phyloP scores from a whole-genome alignment of 208 protist species.

The Kentomonas sorsogonicus region DNA sequence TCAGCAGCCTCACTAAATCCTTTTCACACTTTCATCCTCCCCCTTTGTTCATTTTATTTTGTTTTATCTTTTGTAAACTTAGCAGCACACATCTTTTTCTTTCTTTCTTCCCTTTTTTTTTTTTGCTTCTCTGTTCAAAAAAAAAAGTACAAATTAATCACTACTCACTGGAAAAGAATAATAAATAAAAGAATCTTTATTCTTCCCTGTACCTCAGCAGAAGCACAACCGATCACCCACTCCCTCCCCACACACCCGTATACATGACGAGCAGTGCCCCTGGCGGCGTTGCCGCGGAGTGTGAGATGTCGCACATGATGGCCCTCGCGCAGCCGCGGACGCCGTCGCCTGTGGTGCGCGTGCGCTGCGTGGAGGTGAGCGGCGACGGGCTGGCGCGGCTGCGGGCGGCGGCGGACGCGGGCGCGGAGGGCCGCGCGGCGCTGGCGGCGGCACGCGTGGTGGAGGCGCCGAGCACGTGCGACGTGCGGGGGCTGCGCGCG shows the following conservation, averaged over 20 bases:
- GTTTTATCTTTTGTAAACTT: not conserved
- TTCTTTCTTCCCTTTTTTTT: constrained; percentile 2
- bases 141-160: too few relatives aligned
- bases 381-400: not conserved
- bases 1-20: constrained; percentile 1
- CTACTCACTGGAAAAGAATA: too few relatives aligned
- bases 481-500: not conserved
- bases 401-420: not conserved
- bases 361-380: not conserved
- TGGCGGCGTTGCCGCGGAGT: too few relatives aligned
- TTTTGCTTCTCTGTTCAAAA: not conserved
- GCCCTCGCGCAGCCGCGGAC: not conserved
- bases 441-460: not conserved
- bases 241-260: too few relatives aligned
- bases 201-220: too few relatives aligned
- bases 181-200: too few relatives aligned
- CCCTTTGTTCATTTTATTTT: not conserved
- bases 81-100: not conserved
- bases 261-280: too few relatives aligned
- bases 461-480: not conserved
- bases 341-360: not conserved
- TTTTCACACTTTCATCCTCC: not conserved
- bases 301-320: too few relatives aligned
- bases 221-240: too few relatives aligned
- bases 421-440: not conserved